phyloP scores from a whole-genome alignment of 176 grass and related monocot species.

The Triticum turgidum region DNA sequence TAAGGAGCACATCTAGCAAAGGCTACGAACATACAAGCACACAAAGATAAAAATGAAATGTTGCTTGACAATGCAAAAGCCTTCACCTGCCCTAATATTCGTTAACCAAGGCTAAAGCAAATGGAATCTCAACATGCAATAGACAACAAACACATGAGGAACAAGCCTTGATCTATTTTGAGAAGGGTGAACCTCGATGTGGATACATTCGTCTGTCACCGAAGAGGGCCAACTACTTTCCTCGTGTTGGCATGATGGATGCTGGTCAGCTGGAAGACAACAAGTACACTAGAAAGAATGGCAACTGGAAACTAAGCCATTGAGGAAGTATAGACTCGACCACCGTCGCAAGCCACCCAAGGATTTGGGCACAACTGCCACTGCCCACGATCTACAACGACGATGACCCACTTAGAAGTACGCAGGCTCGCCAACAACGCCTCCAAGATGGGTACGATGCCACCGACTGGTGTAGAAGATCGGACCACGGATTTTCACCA shows the following conservation, averaged over 20 bases:
- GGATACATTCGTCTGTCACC: background rate
- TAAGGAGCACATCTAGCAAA: too few species aligned
- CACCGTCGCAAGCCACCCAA: background rate
- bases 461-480: background rate
- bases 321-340: background rate
- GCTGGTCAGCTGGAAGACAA: background rate
- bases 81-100: too few species aligned
- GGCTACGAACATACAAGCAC: too few species aligned
- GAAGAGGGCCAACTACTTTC: background rate
- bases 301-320: background rate
- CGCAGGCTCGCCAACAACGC: background rate
- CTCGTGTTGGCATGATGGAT: background rate
- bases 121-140: too few species aligned
- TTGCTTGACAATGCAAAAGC: too few species aligned
- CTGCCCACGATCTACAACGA: background rate
- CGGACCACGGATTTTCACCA: background rate
- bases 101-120: too few species aligned
- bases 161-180: background rate
- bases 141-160: background rate
- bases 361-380: background rate
- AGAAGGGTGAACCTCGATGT: background rate
- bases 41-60: too few species aligned
- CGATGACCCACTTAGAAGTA: background rate
- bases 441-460: background rate
- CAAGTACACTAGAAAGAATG: background rate